These are phyloP conservation scores for Pterocarpus santalinus DNA, from an alignment of 306 rosid genomes.

Conservation along the genomic window DNA sequence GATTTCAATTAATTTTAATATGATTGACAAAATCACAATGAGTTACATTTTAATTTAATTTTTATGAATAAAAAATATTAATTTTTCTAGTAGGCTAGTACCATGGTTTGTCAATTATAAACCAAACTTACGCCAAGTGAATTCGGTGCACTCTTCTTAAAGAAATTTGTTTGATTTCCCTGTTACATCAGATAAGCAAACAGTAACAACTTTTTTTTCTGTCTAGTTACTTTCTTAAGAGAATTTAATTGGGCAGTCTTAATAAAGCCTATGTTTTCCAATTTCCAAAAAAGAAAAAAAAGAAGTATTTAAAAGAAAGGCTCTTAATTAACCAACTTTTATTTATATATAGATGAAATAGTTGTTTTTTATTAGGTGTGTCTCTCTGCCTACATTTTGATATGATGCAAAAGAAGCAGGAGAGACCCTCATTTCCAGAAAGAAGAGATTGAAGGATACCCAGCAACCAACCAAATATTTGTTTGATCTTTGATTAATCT, in stretches of 20 bases:
- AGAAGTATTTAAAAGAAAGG: background rate
- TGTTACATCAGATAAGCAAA: constrained; percentile 15
- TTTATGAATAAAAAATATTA: no score
- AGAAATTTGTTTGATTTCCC: background rate
- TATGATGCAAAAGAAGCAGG: constrained; percentile 13
- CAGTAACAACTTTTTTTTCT: background rate
- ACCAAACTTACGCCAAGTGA: background rate
- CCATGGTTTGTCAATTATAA: no score
- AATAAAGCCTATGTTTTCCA: constrained; percentile 13
- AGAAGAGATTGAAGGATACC: constrained; percentile 34
- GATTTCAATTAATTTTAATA: no score
- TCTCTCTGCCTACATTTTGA: background rate
- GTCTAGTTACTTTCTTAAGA: background rate
- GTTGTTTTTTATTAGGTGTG: background rate
- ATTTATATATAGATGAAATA: constrained; percentile 24
- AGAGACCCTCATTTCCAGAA: constrained; percentile 5
- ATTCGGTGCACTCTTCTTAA: background rate
- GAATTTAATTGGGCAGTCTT: background rate
- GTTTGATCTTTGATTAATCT: constrained; percentile 14
- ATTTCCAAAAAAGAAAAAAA: background rate
- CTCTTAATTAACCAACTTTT: constrained; percentile 18
- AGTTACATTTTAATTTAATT: no score
- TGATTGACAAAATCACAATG: no score
- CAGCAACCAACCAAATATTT: constrained; percentile 38
- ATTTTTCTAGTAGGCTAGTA: no score